Base-by-base conservation (phyloP, 495 filamentous ascomycete species). In the Aspergillus bridgeri region DNA sequence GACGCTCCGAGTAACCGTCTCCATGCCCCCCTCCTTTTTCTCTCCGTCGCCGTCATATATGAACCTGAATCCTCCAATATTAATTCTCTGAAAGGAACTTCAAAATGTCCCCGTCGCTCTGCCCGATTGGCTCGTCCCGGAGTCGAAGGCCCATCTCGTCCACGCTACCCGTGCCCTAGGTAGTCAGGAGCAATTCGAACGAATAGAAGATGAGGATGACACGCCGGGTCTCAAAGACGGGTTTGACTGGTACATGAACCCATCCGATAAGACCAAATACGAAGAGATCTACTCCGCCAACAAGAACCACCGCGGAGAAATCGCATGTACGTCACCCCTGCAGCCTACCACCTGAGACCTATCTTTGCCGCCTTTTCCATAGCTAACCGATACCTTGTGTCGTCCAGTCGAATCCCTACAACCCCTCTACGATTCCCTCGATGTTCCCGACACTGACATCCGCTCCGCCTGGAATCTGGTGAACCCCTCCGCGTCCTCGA, bases 191-290 rank as follows among this genome's bases (percentile, higher is more conserved):
- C 82, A 87, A 59, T 96, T 97, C 73, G 91, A 96, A 72, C 82
- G 84, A 57, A 81, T 90, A 60, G 81, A 83, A 56, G 81, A 83
- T 45, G 89, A 92, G 59, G 87, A 90, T 60, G 91, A 92, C 66
- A 83, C 83, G 20, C 83, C 84, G 5, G 91, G 94, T 6, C 75
- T 98, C 53, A 96, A 94, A 69, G 90, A 96, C 74, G 92, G 92
- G 1, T 98, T 98, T 72, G 94, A 98, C 71, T 98, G 94, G 94
- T 98, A 98, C 74, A 98, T 98, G 92, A 89, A 83, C 58, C 94
- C 94, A 2, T 72, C 78, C 43, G 92, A 98, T 69, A 93, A 91
- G 74, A 66, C 84, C 53, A 96, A 95, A 74, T 98, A 98, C 73
- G 90, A 96, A 69, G 89, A 91, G 48, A 98, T 98, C 69, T 98